Base-by-base conservation (phyloP, 139 green algal genomes). In the Ettlia oleoabundans region DNA sequence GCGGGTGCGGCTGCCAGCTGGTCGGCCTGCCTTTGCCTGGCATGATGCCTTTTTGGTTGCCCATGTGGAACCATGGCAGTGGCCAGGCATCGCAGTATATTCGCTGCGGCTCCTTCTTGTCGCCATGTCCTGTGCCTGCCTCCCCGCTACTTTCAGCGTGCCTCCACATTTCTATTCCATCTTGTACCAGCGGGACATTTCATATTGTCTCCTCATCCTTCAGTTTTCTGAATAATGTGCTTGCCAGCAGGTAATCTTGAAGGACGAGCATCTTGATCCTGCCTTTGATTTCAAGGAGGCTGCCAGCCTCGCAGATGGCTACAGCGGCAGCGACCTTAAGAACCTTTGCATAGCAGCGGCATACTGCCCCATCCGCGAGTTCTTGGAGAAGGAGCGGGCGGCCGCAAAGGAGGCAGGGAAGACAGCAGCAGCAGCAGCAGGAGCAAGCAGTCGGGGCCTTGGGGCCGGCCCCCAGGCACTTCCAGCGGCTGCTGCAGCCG, bases 321-420 rank as follows among this genome's bases (percentile, higher is more conserved):
- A 93, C 84, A 82, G 64, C 40, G 92, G 92, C 52, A 89, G 73
- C 32, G 92, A 95, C 83, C 84, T 95, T 21, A 89, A 91, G 65
- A 92, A 93, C 75, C 78, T 95, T 24, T 94, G 90, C 83, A 85
- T 91, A 21, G 89, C 90, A 0, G 92, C 92, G 10, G 92, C 92
- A 3, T 95, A 94, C 71, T 89, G 82, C 40, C 92, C 92, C 42
- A 92, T 95, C 40, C 62, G 89, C 4, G 90, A 95, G 67, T 79
- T 84, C 30, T 55, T 93, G 22, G 82, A 87, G 1, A 37, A 33
- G 0, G 85, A 90, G 62, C 38, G 83, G 4, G 40, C 53, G 40
- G 26, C 28, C 28, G 62, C 66, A 40, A 73, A 73, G 83, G 65
- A 33, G 26, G 41, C 77, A 55, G 71, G 35, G 41, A 43, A 41